Conservation (phyloP, 169 alveolate genomes). For the Ichthyophthirius multifiliis region DNA sequence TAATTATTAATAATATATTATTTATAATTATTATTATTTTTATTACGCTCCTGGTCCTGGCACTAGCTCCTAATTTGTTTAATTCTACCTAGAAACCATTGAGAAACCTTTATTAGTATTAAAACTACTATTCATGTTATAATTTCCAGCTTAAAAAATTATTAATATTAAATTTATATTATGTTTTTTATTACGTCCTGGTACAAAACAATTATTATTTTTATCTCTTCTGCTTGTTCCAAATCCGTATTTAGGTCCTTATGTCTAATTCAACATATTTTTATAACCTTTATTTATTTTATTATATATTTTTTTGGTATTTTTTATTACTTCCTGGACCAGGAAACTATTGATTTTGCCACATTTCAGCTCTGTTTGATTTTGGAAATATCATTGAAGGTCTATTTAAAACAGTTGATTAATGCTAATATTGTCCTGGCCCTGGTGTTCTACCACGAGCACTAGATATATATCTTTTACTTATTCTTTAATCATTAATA, state of each 20-base stretch:
- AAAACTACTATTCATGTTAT: neutral
- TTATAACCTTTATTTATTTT: neutral
- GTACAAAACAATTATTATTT: neutral
- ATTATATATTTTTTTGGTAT: neutral
- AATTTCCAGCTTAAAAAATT: constrained; percentile 4
- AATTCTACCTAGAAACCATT: neutral
- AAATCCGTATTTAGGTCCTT: neutral
- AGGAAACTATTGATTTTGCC: neutral
- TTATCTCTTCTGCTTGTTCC: neutral
- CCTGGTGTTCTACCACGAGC: neutral
- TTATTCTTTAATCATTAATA: neutral
- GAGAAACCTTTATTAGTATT: neutral
- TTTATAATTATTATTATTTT: neutral
- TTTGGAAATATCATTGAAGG: constrained; percentile 9
- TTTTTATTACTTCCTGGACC: neutral
- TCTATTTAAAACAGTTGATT: neutral
- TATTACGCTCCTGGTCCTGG: constrained; percentile 8
- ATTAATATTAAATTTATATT: neutral
- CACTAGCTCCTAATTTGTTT: neutral
- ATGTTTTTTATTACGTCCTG: neutral
- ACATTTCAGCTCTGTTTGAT: neutral
- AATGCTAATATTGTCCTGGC: neutral
- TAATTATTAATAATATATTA: neutral
- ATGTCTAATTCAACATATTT: neutral
- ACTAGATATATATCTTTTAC: neutral